phyloP scores from a whole-genome alignment of 2,329 filamentous ascomycete genomes.

The Diaporthe ilicicola region DNA sequence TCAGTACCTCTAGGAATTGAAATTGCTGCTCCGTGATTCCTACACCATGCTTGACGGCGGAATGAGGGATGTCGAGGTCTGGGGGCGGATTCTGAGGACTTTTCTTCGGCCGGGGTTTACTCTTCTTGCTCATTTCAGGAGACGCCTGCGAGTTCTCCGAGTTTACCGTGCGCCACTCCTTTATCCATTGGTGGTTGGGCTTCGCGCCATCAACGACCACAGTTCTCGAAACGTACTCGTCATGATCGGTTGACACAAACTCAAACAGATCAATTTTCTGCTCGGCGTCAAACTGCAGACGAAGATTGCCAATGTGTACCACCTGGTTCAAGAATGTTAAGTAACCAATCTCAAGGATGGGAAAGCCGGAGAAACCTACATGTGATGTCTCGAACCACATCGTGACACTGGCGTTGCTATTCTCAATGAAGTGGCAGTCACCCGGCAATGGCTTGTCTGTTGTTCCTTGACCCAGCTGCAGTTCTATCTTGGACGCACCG shows the following conservation, averaged over 20 bases:
- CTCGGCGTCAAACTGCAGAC: conserved; percentile 79
- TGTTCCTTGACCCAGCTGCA: conserved; percentile 77
- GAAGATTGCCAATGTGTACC: conserved; percentile 68
- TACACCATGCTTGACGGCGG: conserved; percentile 63
- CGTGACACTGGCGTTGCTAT: conserved; percentile 79
- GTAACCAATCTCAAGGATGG: neutral
- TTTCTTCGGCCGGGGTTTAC: conserved; percentile 66
- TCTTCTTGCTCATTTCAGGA: conserved; percentile 74
- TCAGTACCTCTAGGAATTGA: conserved; percentile 69
- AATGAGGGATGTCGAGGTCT: conserved; percentile 68
- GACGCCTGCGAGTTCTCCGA: conserved; percentile 65
- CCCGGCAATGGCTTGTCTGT: conserved; percentile 65
- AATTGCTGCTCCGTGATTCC: conserved; percentile 69
- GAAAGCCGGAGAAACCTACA: conserved; percentile 58
- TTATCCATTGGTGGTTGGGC: conserved; percentile 70
- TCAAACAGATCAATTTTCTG: conserved; percentile 88
- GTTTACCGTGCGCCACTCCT: conserved; percentile 71
- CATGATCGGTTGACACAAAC: conserved; percentile 78
- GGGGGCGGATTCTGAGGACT: conserved; percentile 67
- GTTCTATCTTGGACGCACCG: conserved; percentile 84
- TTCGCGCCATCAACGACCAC: conserved; percentile 68
- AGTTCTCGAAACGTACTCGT: conserved; percentile 83
- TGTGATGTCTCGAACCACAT: conserved; percentile 91
- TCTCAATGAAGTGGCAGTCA: conserved; percentile 78
- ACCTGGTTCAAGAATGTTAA: conserved; percentile 16